These are phyloP conservation scores for Echinosophora koreensis DNA, from an alignment of 306 rosid species.

Conservation along the genomic window DNA sequence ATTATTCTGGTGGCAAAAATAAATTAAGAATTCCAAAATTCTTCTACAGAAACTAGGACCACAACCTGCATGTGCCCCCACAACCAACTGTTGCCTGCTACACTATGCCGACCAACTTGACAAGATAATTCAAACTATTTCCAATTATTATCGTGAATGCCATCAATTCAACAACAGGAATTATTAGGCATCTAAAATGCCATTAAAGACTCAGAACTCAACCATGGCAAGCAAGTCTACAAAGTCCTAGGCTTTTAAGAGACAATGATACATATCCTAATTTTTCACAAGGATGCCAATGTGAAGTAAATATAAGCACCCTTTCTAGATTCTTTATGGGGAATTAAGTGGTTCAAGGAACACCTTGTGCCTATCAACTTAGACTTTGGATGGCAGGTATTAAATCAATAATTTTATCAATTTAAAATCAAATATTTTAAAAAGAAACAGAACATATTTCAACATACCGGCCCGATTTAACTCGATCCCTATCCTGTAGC, in stretches of 20 bases:
- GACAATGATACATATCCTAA: not conserved
- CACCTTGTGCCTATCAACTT: not conserved
- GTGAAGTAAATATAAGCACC: constrained; percentile 14
- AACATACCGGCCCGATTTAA: constrained; percentile 90
- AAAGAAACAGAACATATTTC: constrained; percentile 14
- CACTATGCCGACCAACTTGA: constrained; percentile 40
- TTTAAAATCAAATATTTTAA: not conserved
- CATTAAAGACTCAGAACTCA: constrained; percentile 17
- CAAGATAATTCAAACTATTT: constrained; percentile 45
- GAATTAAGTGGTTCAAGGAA: constrained; percentile 5
- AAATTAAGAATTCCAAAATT: constrained; percentile 2
- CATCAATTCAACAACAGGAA: constrained; percentile 36
- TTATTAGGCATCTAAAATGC: constrained; percentile 37
- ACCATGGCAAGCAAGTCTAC: constrained; percentile 12
- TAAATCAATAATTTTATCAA: not conserved
- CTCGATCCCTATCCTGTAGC: constrained; percentile 89
- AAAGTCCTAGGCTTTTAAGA: not conserved
- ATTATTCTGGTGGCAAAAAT: constrained; percentile 27
- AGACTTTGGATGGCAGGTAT: not conserved
- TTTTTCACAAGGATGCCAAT: constrained; percentile 1
- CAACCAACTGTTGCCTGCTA: constrained; percentile 48
- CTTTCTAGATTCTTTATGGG: constrained; percentile 2
- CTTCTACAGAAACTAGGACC: constrained; percentile 30
- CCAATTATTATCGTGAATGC: constrained; percentile 47
- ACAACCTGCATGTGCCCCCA: constrained; percentile 54